These are phyloP conservation scores for Leishmania braziliensis DNA, from an alignment of 208 protist species.

Conservation along the genomic window DNA sequence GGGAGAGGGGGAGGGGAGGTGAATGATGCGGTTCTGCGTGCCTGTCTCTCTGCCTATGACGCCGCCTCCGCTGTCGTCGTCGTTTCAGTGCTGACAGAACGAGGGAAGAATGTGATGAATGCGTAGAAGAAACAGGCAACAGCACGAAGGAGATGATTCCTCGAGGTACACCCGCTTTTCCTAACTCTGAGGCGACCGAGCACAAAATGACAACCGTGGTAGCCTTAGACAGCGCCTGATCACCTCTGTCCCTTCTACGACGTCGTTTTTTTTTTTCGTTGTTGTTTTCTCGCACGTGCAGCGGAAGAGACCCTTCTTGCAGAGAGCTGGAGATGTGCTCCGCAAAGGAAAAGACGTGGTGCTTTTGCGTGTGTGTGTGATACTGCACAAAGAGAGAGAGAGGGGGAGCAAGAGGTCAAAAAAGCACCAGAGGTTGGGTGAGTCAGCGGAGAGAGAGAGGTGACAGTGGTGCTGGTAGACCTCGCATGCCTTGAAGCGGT, in stretches of 20 bases:
- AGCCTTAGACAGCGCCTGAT: background rate
- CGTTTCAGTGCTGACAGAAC: background rate
- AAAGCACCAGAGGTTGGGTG: no score
- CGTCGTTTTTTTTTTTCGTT: background rate
- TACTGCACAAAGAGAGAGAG: conserved; percentile 4
- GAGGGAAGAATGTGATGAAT: background rate
- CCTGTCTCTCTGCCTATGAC: background rate
- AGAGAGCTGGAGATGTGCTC: background rate
- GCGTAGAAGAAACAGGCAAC: background rate
- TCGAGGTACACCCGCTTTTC: background rate
- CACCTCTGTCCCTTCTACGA: background rate
- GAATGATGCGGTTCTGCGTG: background rate
- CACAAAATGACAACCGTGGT: background rate
- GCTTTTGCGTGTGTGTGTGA: background rate
- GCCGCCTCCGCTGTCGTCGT: background rate
- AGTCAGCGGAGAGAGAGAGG: conserved; percentile 1
- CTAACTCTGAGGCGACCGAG: background rate
- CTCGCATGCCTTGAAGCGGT: background rate
- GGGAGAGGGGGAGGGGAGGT: background rate
- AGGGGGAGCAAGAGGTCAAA: background rate
- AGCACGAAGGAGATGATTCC: background rate
- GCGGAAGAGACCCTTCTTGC: background rate
- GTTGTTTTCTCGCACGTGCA: background rate
- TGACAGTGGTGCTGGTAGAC: background rate
- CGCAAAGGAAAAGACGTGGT: background rate